Evolutionary conservation across 163 green algal genomes (phyloP).

Genomic region (Chloroidium sp.): DNA sequence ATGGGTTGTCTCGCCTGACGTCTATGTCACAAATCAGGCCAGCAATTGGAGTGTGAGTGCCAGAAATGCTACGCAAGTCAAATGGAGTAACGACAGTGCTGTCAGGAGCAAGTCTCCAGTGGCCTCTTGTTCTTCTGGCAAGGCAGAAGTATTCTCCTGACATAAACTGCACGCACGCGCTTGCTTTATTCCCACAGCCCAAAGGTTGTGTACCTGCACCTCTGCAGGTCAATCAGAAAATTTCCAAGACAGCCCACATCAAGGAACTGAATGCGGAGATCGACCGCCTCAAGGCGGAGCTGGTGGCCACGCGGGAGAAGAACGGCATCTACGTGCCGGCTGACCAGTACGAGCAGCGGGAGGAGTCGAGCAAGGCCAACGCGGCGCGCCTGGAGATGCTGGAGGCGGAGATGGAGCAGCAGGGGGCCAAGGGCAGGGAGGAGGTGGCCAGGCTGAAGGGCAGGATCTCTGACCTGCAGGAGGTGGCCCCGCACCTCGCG

Average conservation of each 20-base stretch:
- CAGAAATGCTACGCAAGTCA: too few species aligned
- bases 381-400: slow-evolving; percentile 32
- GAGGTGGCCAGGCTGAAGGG: slow-evolving; percentile 19
- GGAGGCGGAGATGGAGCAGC: slow-evolving; percentile 31
- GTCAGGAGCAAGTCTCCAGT: too few species aligned
- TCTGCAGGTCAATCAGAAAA: slow-evolving; percentile 87
- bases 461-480: slow-evolving; percentile 24
- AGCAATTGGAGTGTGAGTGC: too few species aligned
- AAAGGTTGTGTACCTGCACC: not conserved
- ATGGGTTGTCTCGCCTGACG: too few species aligned
- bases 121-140: too few species aligned
- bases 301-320: slow-evolving; percentile 67
- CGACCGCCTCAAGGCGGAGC: slow-evolving; percentile 78
- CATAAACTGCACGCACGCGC: too few species aligned
- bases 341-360: slow-evolving; percentile 28
- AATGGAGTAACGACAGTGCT: too few species aligned
- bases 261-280: slow-evolving; percentile 94
- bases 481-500: slow-evolving; percentile 11
- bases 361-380: not conserved
- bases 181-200: too few species aligned
- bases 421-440: slow-evolving; percentile 8
- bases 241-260: slow-evolving; percentile 91
- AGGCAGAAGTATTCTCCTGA: too few species aligned
- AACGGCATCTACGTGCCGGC: slow-evolving; percentile 65
- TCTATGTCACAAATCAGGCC: too few species aligned